Percentiles rank a stretch among this genome's conserved stretches.
Evolutionary conservation across 345 rosid genomes (phyloP).

Genomic region (Ricinus communis): DNA sequence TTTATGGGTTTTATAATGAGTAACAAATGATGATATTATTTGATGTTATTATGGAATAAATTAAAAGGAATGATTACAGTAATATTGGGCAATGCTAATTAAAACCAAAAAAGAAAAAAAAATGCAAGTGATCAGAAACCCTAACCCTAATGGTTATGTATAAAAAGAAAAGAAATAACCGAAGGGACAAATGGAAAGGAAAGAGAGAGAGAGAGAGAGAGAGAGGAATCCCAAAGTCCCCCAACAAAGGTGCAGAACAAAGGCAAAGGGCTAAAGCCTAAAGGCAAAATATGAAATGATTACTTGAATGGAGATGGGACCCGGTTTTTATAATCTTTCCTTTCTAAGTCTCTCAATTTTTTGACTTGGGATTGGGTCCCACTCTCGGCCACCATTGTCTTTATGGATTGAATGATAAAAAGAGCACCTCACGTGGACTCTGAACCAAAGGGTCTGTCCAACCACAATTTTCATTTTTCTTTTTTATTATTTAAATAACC

Average conservation of each 20-base stretch:
- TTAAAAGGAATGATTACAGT: too few relatives aligned
- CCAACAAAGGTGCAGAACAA: conserved; percentile 53
- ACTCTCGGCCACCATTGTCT: conserved; percentile 80
- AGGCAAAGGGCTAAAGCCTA: conserved; percentile 37
- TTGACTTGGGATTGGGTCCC: conserved; percentile 72
- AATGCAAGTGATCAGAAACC: background rate
- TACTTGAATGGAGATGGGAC: conserved; percentile 73
- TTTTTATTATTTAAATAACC: background rate
- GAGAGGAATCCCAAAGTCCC: conserved; percentile 46
- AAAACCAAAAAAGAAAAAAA: too few relatives aligned
- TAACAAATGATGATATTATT: too few relatives aligned
- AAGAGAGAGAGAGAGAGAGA: background rate
- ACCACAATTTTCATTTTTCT: conserved; percentile 49
- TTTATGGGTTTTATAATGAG: too few relatives aligned
- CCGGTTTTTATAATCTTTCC: conserved; percentile 41
- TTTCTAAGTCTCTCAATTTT: conserved; percentile 42
- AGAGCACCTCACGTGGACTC: conserved; percentile 99
- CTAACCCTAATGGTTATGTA: conserved; percentile 4
- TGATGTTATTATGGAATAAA: too few relatives aligned
- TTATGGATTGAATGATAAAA: conserved; percentile 95
- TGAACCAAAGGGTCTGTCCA: conserved; percentile 87
- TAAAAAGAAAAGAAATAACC: background rate
- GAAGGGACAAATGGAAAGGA: background rate
- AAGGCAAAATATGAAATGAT: conserved; percentile 62
- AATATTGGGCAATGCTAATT: too few relatives aligned